Evolutionary conservation across 2,329 filamentous ascomycete genomes (phyloP).

Genomic region (Lachnellula occidentalis): DNA sequence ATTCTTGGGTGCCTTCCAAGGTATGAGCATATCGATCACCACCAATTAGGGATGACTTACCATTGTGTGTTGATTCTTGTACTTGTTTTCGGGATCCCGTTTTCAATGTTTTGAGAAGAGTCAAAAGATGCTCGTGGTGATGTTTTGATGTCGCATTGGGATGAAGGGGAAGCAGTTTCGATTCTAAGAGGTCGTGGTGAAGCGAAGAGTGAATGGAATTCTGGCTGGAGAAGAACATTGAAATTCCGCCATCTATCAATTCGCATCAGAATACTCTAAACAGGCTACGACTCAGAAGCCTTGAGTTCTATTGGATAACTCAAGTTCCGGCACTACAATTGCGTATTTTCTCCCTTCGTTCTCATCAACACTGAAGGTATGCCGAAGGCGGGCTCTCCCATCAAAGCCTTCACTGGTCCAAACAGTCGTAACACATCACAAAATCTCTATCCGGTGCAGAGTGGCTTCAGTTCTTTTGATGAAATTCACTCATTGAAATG

Average conservation of each 20-base stretch:
- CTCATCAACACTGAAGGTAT: conserved; percentile 24
- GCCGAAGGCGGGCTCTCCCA: conserved; percentile 21
- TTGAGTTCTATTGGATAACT: not conserved
- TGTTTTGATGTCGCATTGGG: not conserved
- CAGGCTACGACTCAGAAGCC: too few relatives aligned
- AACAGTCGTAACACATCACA: too few relatives aligned
- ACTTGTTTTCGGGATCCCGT: not conserved
- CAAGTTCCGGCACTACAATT: conserved; percentile 22
- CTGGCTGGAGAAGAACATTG: too few relatives aligned
- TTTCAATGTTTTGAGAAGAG: not conserved
- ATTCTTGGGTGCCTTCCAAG: conserved; percentile 43
- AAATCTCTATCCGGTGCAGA: too few relatives aligned
- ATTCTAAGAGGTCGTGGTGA: not conserved
- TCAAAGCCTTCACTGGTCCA: conserved; percentile 23
- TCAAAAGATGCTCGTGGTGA: not conserved
- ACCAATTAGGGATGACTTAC: not conserved
- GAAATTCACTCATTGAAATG: conserved; percentile 14
- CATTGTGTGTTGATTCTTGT: not conserved
- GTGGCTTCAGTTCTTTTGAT: too few relatives aligned
- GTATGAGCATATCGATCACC: not conserved
- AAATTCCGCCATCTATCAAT: too few relatives aligned
- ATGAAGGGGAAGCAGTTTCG: not conserved
- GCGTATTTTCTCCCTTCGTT: conserved; percentile 3
- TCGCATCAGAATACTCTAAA: not conserved
- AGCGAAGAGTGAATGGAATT: too few relatives aligned